Evolutionary conservation across 352 stramenopile species (phyloP), one percentile per base, ranked within the genome.

Genomic region (Pythium apleroticum): DNA sequence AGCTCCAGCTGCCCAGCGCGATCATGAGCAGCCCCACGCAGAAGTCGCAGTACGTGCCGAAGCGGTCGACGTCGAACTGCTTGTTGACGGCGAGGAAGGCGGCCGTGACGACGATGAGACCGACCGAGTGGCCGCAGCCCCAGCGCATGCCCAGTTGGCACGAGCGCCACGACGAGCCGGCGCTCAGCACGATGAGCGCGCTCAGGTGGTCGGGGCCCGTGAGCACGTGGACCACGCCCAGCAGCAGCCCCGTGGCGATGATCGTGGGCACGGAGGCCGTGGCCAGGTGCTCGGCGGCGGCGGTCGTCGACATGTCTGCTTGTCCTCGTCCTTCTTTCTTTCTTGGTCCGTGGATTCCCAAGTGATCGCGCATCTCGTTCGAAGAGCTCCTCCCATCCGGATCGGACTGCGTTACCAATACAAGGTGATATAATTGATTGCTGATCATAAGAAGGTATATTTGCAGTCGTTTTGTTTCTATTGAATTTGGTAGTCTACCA

Each of bases 141-240:
- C 89, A 97, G 71, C 84, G 80, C 65, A 97, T 78, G 33, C 88
- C 88, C 1, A 96, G 76, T 17, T 76, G 72, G 62, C 89, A 93
- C 17, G 85, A 87, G 28, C 75, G 75, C 66, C 73, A 88, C 28
- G 75, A 90, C 14, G 76, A 86, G 45, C 77, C 81, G 20, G 85
- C 82, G 61, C 73, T 89, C n/a, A 96, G 76, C 63, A 91, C 93
- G 25, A 88, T 87, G 11, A 97, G 69, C 30, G 89, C 88, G 24
- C 80, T 89, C 4, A 97, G 74, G 72, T 97, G 90, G 74, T 97
- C 89, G 4, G 90, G 90, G 0, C 77, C 77, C 30, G 77, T 86
- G 60, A 86, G 50, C 60, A 86, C 77, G 35, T 86, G 77, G 33
- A 86, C 58, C 27, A 86, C 33, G 50, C 77, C 77, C 5, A 86